Conservation (phyloP, 768 basidiomycete genomes). For the Plicaturopsis crispa region DNA sequence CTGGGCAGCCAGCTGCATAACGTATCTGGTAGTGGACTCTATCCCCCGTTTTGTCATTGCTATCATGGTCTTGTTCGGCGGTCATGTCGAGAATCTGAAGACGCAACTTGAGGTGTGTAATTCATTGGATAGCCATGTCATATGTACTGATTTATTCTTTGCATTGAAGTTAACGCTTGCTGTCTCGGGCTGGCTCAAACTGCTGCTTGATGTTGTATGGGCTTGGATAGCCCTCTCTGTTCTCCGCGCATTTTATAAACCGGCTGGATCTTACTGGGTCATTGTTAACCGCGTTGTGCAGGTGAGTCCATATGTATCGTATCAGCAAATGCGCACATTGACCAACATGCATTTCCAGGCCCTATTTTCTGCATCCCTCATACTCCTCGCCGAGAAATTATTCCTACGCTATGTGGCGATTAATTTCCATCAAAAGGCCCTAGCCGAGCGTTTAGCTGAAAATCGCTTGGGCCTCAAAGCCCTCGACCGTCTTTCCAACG, state of each 20-base stretch:
- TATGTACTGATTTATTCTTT: background rate
- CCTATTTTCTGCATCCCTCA: constrained; percentile 33
- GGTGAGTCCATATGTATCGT: constrained; percentile 24
- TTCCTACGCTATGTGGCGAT: constrained; percentile 73
- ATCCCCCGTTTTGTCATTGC: constrained; percentile 50
- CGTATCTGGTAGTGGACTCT: constrained; percentile 58
- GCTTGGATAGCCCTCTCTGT: constrained; percentile 59
- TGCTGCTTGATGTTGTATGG: constrained; percentile 59
- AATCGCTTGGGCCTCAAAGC: constrained; percentile 65
- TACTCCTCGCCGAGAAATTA: constrained; percentile 47
- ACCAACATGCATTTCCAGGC: no score
- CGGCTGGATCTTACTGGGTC: constrained; percentile 46
- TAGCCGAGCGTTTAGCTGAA: constrained; percentile 65
- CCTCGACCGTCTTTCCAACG: constrained; percentile 65
- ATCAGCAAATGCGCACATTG: no score
- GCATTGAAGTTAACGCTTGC: constrained; percentile 50
- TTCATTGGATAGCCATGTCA: background rate
- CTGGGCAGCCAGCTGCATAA: constrained; percentile 56
- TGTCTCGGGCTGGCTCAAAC: constrained; percentile 65
- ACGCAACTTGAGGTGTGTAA: constrained; percentile 55
- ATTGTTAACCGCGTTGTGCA: constrained; percentile 67
- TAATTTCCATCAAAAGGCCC: constrained; percentile 71
- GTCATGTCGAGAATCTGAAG: constrained; percentile 58
- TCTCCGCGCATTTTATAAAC: constrained; percentile 29
- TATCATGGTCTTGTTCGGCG: constrained; percentile 46